A percentile compares a stretch with the other conserved stretches of the same genome.
phyloP scores from a whole-genome alignment of 2,329 filamentous ascomycete genomes.

The Apiospora sp. region DNA sequence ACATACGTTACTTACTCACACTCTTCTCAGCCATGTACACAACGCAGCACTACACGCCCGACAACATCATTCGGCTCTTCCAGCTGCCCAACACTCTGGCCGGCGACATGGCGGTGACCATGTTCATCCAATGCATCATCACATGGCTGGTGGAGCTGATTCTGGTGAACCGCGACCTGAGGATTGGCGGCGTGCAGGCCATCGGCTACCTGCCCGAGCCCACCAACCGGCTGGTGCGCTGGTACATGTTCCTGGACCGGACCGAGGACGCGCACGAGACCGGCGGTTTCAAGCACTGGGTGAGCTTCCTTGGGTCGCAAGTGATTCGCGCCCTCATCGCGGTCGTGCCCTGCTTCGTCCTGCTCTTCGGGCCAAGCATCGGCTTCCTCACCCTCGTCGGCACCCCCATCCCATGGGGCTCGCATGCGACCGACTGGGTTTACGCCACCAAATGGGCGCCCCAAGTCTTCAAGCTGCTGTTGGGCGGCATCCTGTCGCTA shows the following conservation, averaged over 20 bases:
- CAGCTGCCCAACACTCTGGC: slow-evolving; percentile 59
- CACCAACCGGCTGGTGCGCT: slow-evolving; percentile 43
- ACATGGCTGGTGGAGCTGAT: slow-evolving; percentile 60
- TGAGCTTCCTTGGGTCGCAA: slow-evolving; percentile 46
- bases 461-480: slow-evolving; percentile 58
- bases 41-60: slow-evolving; percentile 40
- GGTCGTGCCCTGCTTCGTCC: slow-evolving; percentile 48
- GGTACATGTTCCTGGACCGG: slow-evolving; percentile 54
- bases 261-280: slow-evolving; percentile 37
- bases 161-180: slow-evolving; percentile 57
- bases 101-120: slow-evolving; percentile 59
- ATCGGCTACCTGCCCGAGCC: slow-evolving; percentile 54
- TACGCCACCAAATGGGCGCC: slow-evolving; percentile 54
- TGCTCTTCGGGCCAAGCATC: slow-evolving; percentile 54
- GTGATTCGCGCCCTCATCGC: slow-evolving; percentile 46
- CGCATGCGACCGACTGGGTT: slow-evolving; percentile 50
- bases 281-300: slow-evolving; percentile 42
- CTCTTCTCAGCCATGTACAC: slow-evolving; percentile 31
- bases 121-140: slow-evolving; percentile 57
- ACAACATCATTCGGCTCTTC: slow-evolving; percentile 55
- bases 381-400: slow-evolving; percentile 53
- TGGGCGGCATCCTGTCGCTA: slow-evolving; percentile 55
- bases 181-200: slow-evolving; percentile 52
- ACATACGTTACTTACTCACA: slow-evolving; percentile 7
- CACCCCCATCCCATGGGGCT: slow-evolving; percentile 43